Conservation (phyloP, 1,284 basidiomycete species). For the Leccinum solheimii region DNA sequence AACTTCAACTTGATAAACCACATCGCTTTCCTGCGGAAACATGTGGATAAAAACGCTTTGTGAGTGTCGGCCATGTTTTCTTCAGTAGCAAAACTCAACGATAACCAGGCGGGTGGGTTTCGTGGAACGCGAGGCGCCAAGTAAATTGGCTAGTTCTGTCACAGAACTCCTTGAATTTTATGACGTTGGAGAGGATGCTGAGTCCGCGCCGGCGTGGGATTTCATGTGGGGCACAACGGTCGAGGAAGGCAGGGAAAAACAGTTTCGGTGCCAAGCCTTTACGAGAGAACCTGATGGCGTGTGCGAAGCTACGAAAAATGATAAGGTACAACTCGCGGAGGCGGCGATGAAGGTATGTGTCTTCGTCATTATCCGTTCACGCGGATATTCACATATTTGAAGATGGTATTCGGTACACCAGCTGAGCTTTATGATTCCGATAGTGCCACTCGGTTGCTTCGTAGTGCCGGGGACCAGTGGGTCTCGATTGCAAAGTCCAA, state of each 20-base stretch:
- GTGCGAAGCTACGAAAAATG: conserved; percentile 34
- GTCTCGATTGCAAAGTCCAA: conserved; percentile 57
- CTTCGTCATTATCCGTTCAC: neutral
- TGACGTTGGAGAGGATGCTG: conserved; percentile 49
- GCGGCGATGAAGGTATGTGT: conserved; percentile 64
- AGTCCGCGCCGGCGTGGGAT: conserved; percentile 56
- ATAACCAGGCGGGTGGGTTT: conserved; percentile 55
- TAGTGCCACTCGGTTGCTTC: conserved; percentile 56
- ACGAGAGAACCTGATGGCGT: conserved; percentile 46
- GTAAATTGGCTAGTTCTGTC: conserved; percentile 48
- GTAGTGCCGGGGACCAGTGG: conserved; percentile 50
- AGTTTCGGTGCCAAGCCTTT: conserved; percentile 58
- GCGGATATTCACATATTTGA: conserved; percentile 9
- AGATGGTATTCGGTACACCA: conserved; percentile 80
- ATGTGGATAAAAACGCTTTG: conserved; percentile 85
- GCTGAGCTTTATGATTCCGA: conserved; percentile 64
- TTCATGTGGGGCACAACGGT: conserved; percentile 70
- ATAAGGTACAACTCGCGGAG: conserved; percentile 57
- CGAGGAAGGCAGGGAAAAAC: conserved; percentile 76
- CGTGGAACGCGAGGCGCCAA: conserved; percentile 42
- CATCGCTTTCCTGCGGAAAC: conserved; percentile 74
- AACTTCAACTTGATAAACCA: conserved; percentile 80
- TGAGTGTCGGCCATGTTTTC: conserved; percentile 43
- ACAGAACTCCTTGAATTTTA: conserved; percentile 48
- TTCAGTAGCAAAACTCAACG: conserved; percentile 13